A percentile compares a stretch with the other conserved stretches of the same genome.
These are phyloP conservation scores for Coemansia sp. DNA, from an alignment of 192 early-diverging fungal species.

Conservation along the genomic window DNA sequence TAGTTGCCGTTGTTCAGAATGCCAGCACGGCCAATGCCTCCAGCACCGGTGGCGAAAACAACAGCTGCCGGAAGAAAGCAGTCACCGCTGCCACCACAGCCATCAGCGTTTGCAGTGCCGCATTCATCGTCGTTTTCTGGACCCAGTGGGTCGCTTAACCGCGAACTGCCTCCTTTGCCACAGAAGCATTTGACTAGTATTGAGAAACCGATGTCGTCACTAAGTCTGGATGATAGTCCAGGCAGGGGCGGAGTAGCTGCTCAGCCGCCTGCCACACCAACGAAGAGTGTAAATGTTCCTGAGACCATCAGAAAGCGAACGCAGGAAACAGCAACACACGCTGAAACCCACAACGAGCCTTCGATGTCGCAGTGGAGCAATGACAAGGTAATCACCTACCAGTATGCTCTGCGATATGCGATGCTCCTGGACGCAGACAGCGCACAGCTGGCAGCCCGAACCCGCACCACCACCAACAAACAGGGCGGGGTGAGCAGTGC, in stretches of 20 bases:
- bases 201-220: conserved; percentile 1
- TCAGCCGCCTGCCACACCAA: neutral
- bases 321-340: neutral
- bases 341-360: neutral
- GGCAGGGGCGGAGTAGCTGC: neutral
- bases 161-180: conserved; percentile 6
- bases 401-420: conserved; percentile 55
- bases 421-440: conserved; percentile 52
- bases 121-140: neutral
- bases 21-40: conserved; percentile 15
- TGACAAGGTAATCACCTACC: conserved; percentile 41
- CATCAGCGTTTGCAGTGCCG: conserved; percentile 2
- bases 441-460: conserved; percentile 39
- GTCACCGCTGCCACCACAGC: neutral
- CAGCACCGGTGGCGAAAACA: conserved; percentile 5
- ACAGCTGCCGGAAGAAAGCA: neutral
- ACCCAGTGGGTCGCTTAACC: neutral
- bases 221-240: conserved; percentile 5
- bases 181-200: neutral
- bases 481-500: neutral
- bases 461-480: conserved; percentile 19
- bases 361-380: conserved; percentile 9
- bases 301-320: no score
- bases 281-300: neutral
- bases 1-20: neutral